phyloP scores from a whole-genome alignment of 2,329 filamentous ascomycete species.

The Apiospora kogelbergensis region DNA sequence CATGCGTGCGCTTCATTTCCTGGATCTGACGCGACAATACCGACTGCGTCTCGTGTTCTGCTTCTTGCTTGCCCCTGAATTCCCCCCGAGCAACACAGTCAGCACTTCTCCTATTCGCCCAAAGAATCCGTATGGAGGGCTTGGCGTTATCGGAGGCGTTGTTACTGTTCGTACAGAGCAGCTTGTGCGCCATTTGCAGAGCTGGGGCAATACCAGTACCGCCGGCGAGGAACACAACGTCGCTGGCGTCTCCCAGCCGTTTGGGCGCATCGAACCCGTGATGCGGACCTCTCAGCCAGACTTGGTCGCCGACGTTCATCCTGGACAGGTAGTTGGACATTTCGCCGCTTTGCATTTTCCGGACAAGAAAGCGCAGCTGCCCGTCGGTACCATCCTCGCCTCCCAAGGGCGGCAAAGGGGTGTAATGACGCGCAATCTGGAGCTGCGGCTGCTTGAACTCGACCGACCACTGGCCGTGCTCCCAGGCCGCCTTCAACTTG shows the following conservation, averaged over 20 bases:
- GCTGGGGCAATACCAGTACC: constrained; percentile 92
- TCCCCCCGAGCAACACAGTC: constrained; percentile 65
- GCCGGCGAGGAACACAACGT: constrained; percentile 82
- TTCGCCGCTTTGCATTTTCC: constrained; percentile 77
- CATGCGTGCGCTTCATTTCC: constrained; percentile 58
- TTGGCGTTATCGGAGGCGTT: constrained; percentile 17
- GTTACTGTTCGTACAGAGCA: constrained; percentile 44
- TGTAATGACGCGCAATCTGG: constrained; percentile 90
- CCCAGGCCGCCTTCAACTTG: constrained; percentile 46
- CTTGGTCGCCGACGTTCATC: constrained; percentile 58
- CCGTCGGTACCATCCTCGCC: constrained; percentile 32
- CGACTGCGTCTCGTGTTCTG: constrained; percentile 13
- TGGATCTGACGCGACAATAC: constrained; percentile 52
- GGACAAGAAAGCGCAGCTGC: constrained; percentile 71
- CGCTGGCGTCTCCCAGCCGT: constrained; percentile 36
- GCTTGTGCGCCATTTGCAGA: constrained; percentile 70
- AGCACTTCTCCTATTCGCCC: constrained; percentile 70
- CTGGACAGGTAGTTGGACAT: constrained; percentile 79
- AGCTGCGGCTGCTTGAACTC: constrained; percentile 93
- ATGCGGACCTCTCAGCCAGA: constrained; percentile 80
- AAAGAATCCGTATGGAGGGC: constrained; percentile 70
- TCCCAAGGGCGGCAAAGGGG: constrained; percentile 68
- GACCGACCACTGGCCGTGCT: constrained; percentile 76
- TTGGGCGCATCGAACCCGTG: constrained; percentile 58
- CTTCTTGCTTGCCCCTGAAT: constrained; percentile 35